Evolutionary conservation across 352 stramenopile species (phyloP).

Genomic region (Pythium biforme): DNA sequence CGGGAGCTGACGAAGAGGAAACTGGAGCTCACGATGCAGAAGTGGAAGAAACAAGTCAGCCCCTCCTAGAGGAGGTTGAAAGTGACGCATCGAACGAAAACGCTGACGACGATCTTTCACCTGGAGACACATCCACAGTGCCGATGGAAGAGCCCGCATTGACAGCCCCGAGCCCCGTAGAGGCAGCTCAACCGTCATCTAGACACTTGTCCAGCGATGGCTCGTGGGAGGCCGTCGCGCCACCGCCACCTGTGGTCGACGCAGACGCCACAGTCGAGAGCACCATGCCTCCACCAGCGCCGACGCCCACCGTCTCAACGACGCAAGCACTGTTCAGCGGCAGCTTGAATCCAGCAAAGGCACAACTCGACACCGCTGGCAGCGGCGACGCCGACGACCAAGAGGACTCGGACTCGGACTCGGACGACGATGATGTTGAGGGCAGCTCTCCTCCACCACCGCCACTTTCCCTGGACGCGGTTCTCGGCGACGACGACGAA

Average conservation of each 20-base stretch:
- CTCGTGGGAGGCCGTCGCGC: not conserved
- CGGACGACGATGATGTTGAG: constrained; percentile 3
- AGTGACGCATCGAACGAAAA: too few relatives aligned
- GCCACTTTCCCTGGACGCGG: not conserved
- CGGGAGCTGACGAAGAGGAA: too few relatives aligned
- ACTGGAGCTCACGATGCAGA: too few relatives aligned
- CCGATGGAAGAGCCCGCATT: not conserved
- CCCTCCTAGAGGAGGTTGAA: too few relatives aligned
- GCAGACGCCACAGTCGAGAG: not conserved
- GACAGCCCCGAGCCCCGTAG: not conserved
- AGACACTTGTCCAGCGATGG: not conserved
- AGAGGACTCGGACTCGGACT: constrained; percentile 20
- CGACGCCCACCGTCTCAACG: not conserved
- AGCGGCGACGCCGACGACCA: not conserved
- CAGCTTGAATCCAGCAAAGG: constrained; percentile 9
- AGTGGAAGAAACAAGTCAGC: too few relatives aligned
- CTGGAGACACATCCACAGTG: too few relatives aligned
- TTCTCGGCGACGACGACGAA: constrained; percentile 16
- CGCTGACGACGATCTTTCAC: too few relatives aligned
- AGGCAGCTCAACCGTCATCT: not conserved
- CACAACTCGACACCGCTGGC: not conserved
- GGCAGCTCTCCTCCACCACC: not conserved
- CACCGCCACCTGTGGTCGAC: not conserved
- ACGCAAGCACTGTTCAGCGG: constrained; percentile 9
- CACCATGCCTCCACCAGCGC: constrained; percentile 9